Percentiles rank a stretch among this genome's conserved stretches.
Evolutionary conservation across 1,284 basidiomycete genomes (phyloP).

Genomic region (Ganoderma leucocontextum): DNA sequence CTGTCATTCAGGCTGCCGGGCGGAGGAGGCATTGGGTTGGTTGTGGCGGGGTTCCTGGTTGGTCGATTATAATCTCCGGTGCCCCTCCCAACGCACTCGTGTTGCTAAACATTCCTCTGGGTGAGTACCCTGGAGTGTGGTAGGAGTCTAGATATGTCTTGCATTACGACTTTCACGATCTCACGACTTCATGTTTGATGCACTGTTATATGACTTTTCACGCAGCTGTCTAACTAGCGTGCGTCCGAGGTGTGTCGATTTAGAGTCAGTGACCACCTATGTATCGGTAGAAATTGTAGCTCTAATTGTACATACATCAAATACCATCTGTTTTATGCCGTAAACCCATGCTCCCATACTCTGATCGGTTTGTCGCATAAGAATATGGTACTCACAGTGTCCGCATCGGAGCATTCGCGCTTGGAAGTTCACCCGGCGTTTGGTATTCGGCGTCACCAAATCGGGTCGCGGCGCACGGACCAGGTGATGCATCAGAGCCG

Average conservation of each 20-base stretch:
- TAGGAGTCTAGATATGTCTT: not conserved
- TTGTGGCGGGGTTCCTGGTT: not conserved
- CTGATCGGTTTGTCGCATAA: not conserved
- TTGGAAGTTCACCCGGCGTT: not conserved
- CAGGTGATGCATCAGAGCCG: constrained; percentile 26
- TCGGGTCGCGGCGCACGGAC: constrained; percentile 25
- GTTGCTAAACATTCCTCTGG: not conserved
- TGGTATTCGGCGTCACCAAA: not conserved
- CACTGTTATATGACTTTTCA: not conserved
- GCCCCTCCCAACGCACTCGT: not conserved
- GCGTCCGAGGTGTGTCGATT: not conserved
- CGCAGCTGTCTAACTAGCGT: not conserved
- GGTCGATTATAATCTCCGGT: not conserved
- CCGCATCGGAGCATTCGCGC: not conserved
- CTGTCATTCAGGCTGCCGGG: not conserved
- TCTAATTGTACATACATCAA: constrained; percentile 19
- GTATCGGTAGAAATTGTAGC: constrained; percentile 23
- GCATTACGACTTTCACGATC: constrained; percentile 12
- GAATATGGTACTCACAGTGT: not conserved
- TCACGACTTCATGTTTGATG: constrained; percentile 10
- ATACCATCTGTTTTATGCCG: not conserved
- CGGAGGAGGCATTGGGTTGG: not conserved
- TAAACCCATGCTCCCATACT: not conserved
- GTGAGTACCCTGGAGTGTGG: not conserved
- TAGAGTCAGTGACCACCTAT: constrained; percentile 14